Evolutionary conservation across 169 alveolate species (phyloP).

Genomic region (Sarcocystis neurona): DNA sequence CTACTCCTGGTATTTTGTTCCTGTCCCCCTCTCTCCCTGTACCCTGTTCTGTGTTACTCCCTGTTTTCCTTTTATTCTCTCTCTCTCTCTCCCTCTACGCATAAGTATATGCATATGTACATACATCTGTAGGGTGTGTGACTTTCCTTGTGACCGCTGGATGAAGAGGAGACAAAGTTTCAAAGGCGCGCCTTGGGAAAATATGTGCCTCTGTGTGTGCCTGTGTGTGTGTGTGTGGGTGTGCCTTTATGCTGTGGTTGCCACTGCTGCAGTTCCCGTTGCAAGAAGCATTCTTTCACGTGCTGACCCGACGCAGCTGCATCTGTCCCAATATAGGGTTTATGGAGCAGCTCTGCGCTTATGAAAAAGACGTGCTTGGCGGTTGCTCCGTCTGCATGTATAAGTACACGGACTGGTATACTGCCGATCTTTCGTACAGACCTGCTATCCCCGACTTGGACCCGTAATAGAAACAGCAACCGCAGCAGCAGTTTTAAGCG

Average conservation of each 20-base stretch:
- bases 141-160: background rate
- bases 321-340: conserved; percentile 73
- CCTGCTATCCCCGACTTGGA: conserved; percentile 67
- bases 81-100: no score
- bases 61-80: no score
- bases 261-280: conserved; percentile 60
- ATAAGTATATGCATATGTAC: no score
- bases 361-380: conserved; percentile 62
- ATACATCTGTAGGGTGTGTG: background rate
- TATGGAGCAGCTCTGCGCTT: conserved; percentile 73
- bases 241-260: background rate
- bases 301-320: conserved; percentile 64
- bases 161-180: background rate
- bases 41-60: no score
- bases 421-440: conserved; percentile 61
- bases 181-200: background rate
- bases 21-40: background rate
- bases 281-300: conserved; percentile 69
- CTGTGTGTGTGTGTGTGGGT: background rate
- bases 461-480: conserved; percentile 38
- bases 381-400: conserved; percentile 62
- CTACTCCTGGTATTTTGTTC: no score
- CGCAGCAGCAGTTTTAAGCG: no score
- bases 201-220: conserved; percentile 39
- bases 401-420: conserved; percentile 72